These are phyloP conservation scores for Sugiyamaella xylanicola DNA, from an alignment of 1,139 yeast genomes.

Conservation along the genomic window DNA sequence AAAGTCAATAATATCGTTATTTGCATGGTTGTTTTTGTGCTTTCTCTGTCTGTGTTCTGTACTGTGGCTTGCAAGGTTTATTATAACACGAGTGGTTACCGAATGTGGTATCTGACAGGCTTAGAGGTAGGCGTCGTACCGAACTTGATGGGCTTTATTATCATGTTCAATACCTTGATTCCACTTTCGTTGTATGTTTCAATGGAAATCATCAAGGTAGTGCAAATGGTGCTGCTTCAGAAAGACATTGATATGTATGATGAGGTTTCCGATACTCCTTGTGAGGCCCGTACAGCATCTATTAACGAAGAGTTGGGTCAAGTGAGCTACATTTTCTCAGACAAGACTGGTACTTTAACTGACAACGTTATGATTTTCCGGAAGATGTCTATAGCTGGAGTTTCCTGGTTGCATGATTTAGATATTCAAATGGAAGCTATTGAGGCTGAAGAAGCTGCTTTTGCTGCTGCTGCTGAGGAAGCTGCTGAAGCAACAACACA, in stretches of 20 bases:
- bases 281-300: conserved; percentile 93
- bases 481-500: not conserved
- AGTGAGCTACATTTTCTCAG: conserved; percentile 91
- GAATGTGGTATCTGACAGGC: conserved; percentile 70
- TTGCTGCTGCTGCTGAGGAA: conserved; percentile 8
- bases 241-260: conserved; percentile 96
- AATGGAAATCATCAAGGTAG: conserved; percentile 90
- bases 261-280: conserved; percentile 79
- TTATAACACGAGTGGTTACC: conserved; percentile 47
- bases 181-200: conserved; percentile 95
- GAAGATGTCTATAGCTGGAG: conserved; percentile 60
- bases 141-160: conserved; percentile 90
- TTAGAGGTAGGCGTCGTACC: conserved; percentile 88
- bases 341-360: conserved; percentile 95
- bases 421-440: conserved; percentile 49
- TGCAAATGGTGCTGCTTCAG: conserved; percentile 79
- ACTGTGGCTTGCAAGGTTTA: conserved; percentile 73
- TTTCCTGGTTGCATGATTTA: conserved; percentile 83
- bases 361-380: conserved; percentile 44
- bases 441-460: conserved; percentile 19
- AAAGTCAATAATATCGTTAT: conserved; percentile 80
- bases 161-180: conserved; percentile 95
- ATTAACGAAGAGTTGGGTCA: conserved; percentile 96
- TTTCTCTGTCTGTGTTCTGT: conserved; percentile 73
- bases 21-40: conserved; percentile 84